Base-by-base conservation (phyloP, 768 basidiomycete genomes). In the Mycena metata region DNA sequence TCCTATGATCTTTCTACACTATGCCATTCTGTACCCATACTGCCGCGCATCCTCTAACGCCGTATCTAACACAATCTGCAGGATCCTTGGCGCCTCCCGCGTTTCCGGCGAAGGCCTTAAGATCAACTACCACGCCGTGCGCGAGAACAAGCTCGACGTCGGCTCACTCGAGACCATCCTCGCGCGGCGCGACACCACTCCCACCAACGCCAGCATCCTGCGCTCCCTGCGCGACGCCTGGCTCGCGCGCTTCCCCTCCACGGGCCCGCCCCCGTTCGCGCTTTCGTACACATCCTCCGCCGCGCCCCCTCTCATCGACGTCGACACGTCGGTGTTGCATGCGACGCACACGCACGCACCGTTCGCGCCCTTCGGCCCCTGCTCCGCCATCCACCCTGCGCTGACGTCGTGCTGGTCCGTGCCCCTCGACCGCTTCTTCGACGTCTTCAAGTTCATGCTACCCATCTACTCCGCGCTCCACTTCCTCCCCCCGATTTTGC, bases 391-490 rank as follows among this genome's bases (percentile, higher is more conserved):
- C 1, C 96, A 99, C 74, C 96, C 96, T 2, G 88, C 69, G 76
- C 82, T 77, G 36, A 86, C 91, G 21, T 85, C 84, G 11, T 96
- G 94, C 76, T 73, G 80, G 8, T 77, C 81, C 12, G 89, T 90
- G 2, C 88, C 87, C 15, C 69, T 90, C n/a, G 86, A 88, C 43
- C 90, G 95, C 33, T 93, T 96, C 79, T 85, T 91, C 72, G 82
- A 87, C 19, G 96, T 98, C 8, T 93, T 91, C 77, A 88, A 87
- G 80, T 96, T 88, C 92, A 95, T 93, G 81, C 77, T 92, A 49
- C 92, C 90, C 4, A 88, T 91, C 45, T 99, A 99, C 73, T 91
- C 94, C 23, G 96, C 95, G 0, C 80, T 99, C 36, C 97, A 98
- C 77, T 86, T 98, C 66, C 88, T 98, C 33, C 96, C 97, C 1